Conservation (phyloP, 345 rosid species). For the Populus deltoides region DNA sequence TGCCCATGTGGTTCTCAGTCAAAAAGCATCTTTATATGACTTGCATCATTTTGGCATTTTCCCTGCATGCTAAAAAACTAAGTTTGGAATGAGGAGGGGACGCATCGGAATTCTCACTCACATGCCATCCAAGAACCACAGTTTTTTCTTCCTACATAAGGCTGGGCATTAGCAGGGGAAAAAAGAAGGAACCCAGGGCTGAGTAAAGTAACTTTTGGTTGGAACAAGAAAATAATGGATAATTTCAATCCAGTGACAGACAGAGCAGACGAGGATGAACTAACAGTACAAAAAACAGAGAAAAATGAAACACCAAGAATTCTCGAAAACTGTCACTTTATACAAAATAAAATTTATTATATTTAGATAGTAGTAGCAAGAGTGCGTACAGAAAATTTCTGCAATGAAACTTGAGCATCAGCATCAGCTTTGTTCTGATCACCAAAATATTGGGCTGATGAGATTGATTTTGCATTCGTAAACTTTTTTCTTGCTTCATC, state of each 20-base stretch:
- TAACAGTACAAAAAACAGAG: not conserved
- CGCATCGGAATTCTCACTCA: not conserved
- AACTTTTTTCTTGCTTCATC: constrained; percentile 98
- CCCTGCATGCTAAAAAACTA: not conserved
- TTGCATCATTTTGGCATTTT: not conserved
- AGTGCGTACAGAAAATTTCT: constrained; percentile 80
- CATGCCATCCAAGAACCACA: not conserved
- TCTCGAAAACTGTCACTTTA: not conserved
- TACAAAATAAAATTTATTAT: not conserved
- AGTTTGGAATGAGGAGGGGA: not conserved
- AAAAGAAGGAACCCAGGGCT: not conserved
- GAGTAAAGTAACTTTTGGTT: not conserved
- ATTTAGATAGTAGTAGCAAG: not conserved
- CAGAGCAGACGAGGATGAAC: not conserved
- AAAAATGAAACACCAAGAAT: not conserved
- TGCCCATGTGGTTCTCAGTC: not conserved
- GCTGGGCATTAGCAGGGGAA: not conserved
- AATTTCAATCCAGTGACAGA: not conserved
- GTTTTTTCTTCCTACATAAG: not conserved
- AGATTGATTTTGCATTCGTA: constrained; percentile 91
- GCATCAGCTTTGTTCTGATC: constrained; percentile 55
- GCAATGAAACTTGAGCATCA: constrained; percentile 80
- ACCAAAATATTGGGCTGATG: constrained; percentile 91
- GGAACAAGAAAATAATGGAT: not conserved
- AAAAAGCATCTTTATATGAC: not conserved